Evolutionary conservation across 208 protist genomes (phyloP).

Genomic region (Crithidia sp.): DNA sequence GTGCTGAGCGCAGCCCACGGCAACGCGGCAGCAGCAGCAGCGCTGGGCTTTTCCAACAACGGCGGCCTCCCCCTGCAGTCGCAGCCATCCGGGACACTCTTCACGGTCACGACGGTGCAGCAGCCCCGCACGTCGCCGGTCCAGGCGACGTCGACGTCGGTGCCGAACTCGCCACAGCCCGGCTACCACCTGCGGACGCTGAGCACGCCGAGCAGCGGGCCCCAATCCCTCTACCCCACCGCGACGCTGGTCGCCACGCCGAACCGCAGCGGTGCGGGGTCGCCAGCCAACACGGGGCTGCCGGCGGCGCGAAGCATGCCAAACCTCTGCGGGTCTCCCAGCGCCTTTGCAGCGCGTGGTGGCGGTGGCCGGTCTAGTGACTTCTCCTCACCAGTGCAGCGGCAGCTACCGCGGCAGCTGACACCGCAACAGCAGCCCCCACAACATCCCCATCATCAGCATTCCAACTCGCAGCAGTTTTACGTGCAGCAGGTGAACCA

Average conservation of each 20-base stretch:
- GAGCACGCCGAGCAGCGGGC: constrained; percentile 22
- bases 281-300: constrained; percentile 14
- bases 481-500: constrained; percentile 34
- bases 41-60: not conserved
- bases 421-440: constrained; percentile 12
- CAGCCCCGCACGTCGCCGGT: constrained; percentile 9
- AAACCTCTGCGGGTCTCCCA: not conserved
- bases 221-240: not conserved
- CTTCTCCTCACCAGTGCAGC: constrained; percentile 9
- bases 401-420: constrained; percentile 3
- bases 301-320: constrained; percentile 11
- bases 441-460: constrained; percentile 14
- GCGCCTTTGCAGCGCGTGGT: not conserved
- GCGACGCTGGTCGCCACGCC: constrained; percentile 16
- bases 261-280: constrained; percentile 22
- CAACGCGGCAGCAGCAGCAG: not conserved
- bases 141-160: constrained; percentile 12
- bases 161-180: constrained; percentile 9
- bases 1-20: not conserved
- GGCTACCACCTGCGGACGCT: constrained; percentile 23
- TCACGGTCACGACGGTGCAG: constrained; percentile 8
- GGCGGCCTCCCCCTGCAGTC: not conserved
- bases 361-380: not conserved
- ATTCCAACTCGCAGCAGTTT: constrained; percentile 28
- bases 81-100: constrained; percentile 7